Percentiles rank a stretch among this genome's conserved stretches.
Conservation (phyloP, 202 grass and related monocot species). For the Panicum virgatum region DNA sequence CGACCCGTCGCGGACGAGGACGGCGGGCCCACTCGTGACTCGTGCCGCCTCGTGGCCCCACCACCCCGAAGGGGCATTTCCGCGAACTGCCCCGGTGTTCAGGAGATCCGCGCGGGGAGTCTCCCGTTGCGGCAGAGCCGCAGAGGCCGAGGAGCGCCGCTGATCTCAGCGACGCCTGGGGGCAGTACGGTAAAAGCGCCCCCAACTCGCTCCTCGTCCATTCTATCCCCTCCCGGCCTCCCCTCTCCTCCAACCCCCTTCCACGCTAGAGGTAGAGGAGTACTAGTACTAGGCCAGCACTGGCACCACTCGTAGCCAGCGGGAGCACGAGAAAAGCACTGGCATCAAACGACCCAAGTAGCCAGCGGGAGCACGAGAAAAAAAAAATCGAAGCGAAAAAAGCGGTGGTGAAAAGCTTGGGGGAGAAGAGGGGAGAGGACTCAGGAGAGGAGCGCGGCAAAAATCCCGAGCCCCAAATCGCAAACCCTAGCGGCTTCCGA, state of each 20-base stretch:
- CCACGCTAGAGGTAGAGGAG: slow-evolving; percentile 3
- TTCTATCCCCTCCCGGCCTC: too few species aligned
- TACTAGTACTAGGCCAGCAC: slow-evolving; percentile 37
- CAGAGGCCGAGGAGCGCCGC: neutral
- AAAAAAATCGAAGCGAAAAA: slow-evolving; percentile 20
- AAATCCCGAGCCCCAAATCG: slow-evolving; percentile 39
- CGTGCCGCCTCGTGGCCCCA: slow-evolving; percentile 31
- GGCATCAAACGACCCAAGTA: slow-evolving; percentile 37
- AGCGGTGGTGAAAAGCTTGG: slow-evolving; percentile 17
- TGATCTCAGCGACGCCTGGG: neutral
- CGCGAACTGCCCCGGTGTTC: slow-evolving; percentile 28
- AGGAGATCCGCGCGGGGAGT: slow-evolving; percentile 11
- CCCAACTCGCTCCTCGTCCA: neutral
- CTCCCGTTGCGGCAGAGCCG: slow-evolving; percentile 38
- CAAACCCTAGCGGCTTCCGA: slow-evolving; percentile 51
- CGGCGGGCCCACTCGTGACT: slow-evolving; percentile 38
- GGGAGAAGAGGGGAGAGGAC: slow-evolving; percentile 13
- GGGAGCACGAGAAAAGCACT: too few species aligned
- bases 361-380: neutral
- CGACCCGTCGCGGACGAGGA: slow-evolving; percentile 1
- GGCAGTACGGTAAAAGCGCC: slow-evolving; percentile 41
- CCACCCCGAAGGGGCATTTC: slow-evolving; percentile 23
- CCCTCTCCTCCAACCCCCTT: neutral
- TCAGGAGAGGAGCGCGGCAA: neutral
- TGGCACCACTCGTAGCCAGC: slow-evolving; percentile 34